These are phyloP conservation scores for Wickerhamiella australiensis DNA, from an alignment of 805 yeast genomes.

Conservation along the genomic window DNA sequence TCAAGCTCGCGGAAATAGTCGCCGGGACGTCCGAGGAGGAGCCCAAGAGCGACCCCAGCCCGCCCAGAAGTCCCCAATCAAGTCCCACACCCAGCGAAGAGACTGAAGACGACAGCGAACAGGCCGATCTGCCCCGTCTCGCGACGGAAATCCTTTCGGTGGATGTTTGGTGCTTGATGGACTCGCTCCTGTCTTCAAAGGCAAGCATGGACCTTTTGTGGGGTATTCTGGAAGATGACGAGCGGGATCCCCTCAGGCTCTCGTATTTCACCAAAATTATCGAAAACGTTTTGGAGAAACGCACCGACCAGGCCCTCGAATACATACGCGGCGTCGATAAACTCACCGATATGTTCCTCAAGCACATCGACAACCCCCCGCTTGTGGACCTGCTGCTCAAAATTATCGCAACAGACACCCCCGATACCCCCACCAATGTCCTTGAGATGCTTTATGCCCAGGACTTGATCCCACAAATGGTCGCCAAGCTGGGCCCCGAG, in stretches of 20 bases:
- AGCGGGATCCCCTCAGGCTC: conserved; percentile 43
- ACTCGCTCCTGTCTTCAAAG: conserved; percentile 69
- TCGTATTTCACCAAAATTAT: conserved; percentile 85
- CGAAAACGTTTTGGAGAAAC: conserved; percentile 79
- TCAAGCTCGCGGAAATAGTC: conserved; percentile 54
- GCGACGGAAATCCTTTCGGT: conserved; percentile 85
- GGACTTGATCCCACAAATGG: conserved; percentile 55
- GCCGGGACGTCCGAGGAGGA: conserved; percentile 15
- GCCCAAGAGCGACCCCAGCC: conserved; percentile 10
- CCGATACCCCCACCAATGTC: conserved; percentile 79
- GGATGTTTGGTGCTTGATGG: conserved; percentile 89
- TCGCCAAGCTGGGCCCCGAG: conserved; percentile 58
- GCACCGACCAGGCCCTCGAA: conserved; percentile 62
- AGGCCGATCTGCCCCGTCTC: conserved; percentile 37
- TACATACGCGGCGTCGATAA: conserved; percentile 57
- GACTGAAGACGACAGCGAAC: conserved; percentile 15
- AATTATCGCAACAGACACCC: conserved; percentile 84
- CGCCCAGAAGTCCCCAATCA: conserved; percentile 11
- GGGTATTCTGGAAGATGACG: conserved; percentile 58
- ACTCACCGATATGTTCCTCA: conserved; percentile 68
- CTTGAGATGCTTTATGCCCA: conserved; percentile 65
- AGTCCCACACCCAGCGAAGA: conserved; percentile 18
- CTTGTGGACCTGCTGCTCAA: conserved; percentile 84
- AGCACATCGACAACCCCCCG: conserved; percentile 85
- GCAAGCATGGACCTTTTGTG: conserved; percentile 59